phyloP scores from a whole-genome alignment of 306 rosid genomes.

The Castanopsis chinensis region DNA sequence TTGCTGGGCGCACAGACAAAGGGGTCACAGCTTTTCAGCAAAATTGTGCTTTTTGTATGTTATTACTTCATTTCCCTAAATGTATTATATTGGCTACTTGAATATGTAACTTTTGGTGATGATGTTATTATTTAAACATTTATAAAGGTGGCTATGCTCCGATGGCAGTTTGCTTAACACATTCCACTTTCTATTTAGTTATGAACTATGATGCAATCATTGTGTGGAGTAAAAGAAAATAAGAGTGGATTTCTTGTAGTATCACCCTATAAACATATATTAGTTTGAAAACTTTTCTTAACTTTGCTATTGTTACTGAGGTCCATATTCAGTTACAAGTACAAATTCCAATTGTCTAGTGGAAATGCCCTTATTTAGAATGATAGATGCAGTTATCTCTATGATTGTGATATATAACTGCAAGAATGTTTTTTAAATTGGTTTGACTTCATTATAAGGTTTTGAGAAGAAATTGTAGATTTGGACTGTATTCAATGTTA shows the following conservation, averaged over 20 bases:
- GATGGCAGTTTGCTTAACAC: not conserved
- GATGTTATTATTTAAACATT: not conserved
- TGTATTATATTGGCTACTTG: not conserved
- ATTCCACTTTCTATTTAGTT: not conserved
- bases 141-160: not conserved
- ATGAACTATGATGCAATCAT: conserved; percentile 1
- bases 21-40: conserved; percentile 92
- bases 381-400: not conserved
- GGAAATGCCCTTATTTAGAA: conserved; percentile 3
- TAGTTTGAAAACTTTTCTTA: not conserved
- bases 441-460: not conserved
- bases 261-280: not conserved
- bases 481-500: not conserved
- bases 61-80: not conserved
- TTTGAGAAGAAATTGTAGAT: not conserved
- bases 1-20: conserved; percentile 99
- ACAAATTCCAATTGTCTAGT: conserved; percentile 1
- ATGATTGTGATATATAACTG: not conserved
- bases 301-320: not conserved
- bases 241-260: conserved; percentile 2
- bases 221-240: conserved; percentile 4
- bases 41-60: conserved; percentile 92
- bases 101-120: not conserved
- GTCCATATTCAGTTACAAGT: not conserved
- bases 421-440: not conserved